Conservation (phyloP, 2,329 filamentous ascomycete genomes). For the Graphium sp. region DNA sequence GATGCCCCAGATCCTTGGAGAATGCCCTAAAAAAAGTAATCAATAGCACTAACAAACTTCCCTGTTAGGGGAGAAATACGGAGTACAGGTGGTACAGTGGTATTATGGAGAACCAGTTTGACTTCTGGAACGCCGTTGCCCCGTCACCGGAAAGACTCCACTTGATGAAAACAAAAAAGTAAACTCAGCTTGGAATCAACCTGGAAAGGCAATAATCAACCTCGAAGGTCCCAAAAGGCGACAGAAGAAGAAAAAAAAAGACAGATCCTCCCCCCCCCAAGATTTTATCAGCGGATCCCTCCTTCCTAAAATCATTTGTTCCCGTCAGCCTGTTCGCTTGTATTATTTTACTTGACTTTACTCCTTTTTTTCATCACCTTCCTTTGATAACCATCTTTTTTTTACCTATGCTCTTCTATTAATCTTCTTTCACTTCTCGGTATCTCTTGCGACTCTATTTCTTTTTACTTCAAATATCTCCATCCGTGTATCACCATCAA, state of each 20-base stretch:
- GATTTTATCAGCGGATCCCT: neutral
- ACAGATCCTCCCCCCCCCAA: too few relatives aligned
- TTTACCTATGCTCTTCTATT: conserved; percentile 1
- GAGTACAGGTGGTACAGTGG: too few relatives aligned
- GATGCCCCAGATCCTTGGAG: too few relatives aligned
- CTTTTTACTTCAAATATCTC: neutral
- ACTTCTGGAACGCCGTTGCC: too few relatives aligned
- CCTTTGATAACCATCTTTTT: neutral
- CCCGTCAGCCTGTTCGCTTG: conserved; percentile 1
- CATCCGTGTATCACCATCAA: neutral
- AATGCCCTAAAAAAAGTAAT: too few relatives aligned
- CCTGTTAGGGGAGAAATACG: too few relatives aligned
- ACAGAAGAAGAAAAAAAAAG: too few relatives aligned
- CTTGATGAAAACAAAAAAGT: too few relatives aligned
- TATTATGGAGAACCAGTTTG: too few relatives aligned
- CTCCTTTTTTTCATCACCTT: conserved; percentile 3
- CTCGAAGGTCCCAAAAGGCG: too few relatives aligned
- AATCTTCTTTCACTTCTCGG: neutral
- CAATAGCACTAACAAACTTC: too few relatives aligned
- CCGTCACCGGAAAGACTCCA: too few relatives aligned
- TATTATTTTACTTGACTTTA: neutral
- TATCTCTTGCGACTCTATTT: neutral
- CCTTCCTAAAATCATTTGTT: neutral
- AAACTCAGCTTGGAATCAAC: conserved; percentile 1
- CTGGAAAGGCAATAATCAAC: neutral